Base-by-base conservation (phyloP, 1,139 yeast genomes). In the Suhomyces bribrorum region DNA sequence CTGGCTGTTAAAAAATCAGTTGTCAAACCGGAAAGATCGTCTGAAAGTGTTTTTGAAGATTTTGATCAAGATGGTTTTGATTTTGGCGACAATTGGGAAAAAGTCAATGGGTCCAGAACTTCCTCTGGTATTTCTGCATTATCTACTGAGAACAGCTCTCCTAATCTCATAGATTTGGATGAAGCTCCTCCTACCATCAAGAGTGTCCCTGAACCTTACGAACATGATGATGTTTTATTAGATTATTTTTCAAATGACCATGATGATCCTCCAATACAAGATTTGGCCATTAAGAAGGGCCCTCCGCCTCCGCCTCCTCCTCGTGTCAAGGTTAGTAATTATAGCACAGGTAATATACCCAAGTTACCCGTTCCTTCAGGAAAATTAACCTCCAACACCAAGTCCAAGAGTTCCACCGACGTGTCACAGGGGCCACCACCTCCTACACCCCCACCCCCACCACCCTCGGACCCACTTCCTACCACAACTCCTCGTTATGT, bases 1-100 rank as follows among this genome's bases (percentile, higher is more conserved):
- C 23, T 36, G 3, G 17, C 26, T 2, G 27, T 29, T 14, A 46
- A 35, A 63, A 64, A 9, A 13, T 24, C 7, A 4, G 31, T 2
- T 40, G 12, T 30, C 14, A 52, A 48, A 32, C 51, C 57, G 3
- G 48, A 47, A 13, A 45, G 46, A 26, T 49, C 49, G 23, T 48
- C 45, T 14, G 57, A 52, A 17, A 59, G 59, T 16, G 45, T 62
- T 23, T 74, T 75, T 46, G 64, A 61, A 30, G 80, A 73, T 46
- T 76, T 76, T 43, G 81, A 76, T 50, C 75, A 74, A 38, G 69
- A 65, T 34, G 50, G 54, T 4, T 36, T 36, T n/a, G 45, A 44
- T 28, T 29, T 29, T 36, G 51, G 47, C 33, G 25, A 42, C 18
- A 56, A 59, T 31, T 66, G 72, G 69, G 71, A 62, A 29, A 57